Base-by-base conservation (phyloP, 371 early-diverging fungal genomes). In the Rhizomucor miehei region DNA sequence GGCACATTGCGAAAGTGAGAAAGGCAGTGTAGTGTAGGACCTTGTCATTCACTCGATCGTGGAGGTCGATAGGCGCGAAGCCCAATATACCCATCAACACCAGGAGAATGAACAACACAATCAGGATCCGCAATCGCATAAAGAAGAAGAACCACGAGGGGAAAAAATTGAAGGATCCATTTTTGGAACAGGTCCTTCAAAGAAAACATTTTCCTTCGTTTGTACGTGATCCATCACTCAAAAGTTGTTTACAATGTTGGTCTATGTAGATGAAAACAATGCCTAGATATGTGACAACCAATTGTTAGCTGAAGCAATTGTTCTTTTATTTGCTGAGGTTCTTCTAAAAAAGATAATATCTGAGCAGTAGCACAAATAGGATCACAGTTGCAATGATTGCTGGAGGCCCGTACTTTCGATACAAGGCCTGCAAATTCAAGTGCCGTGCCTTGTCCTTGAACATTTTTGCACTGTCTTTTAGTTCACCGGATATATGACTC, bases 321-420 rank as follows among this genome's bases (percentile, higher is more conserved):
- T 16, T 16, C 11, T 6, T 24, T 59, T 77, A 85, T n/a, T 95
- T 95, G 51, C 92, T n/a, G n/a, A n/a, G 86, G 59, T 97, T 97
- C 52, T 85, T 83, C 72, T 76, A 86, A 40, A 80, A 86, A 69
- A 74, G 75, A 59, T 80, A 87, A 48, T 80, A 88, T 49, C 96
- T 80, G 54, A 95, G 61, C 58, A 88, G 82, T 41, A 97, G 47
- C 17, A 98, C 89, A 48, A 93, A 59, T 38, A 91, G 46, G n/a
- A 98, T 84, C 25, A 91, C 82, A 10, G 84, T 63, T 34, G 80
- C 66, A 20, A 97, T 85, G 25, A 90, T 81, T 13, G 78, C 87
- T n/a, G 90, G 91, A 35, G 95, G 93, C 11, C 97, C 98, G 63
- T 97, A 97, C 68, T 96, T 95, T 65, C 95, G 90, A 67, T 91